A percentile compares a stretch with the other conserved stretches of the same genome.
These are phyloP conservation scores for Friedmanniomyces simplex DNA, from an alignment of 495 filamentous ascomycete species.

Conservation along the genomic window DNA sequence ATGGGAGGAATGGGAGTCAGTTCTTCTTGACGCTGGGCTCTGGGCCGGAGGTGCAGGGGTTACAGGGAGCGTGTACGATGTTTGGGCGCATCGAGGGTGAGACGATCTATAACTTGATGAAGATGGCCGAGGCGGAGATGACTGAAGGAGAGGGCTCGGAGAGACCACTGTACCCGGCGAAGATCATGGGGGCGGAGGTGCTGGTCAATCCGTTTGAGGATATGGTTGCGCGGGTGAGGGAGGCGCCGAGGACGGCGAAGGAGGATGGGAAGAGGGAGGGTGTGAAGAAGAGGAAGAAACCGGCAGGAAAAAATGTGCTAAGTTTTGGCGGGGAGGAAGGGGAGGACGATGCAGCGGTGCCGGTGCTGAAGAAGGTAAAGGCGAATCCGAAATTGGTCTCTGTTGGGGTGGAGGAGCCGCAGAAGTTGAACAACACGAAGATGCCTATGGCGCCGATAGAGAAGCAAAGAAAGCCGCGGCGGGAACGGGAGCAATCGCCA, in stretches of 20 bases:
- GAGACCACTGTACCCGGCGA: constrained; percentile 75
- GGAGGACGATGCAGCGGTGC: constrained; percentile 51
- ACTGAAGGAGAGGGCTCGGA: constrained; percentile 56
- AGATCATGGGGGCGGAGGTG: constrained; percentile 68
- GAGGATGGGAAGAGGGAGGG: constrained; percentile 36
- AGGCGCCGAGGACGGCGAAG: constrained; percentile 31
- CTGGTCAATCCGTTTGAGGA: constrained; percentile 84
- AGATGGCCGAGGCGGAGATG: constrained; percentile 80
- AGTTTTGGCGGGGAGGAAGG: constrained; percentile 87
- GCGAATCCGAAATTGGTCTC: constrained; percentile 79
- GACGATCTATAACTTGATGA: constrained; percentile 88
- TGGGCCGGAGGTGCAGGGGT: constrained; percentile 71
- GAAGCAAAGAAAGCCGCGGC: constrained; percentile 29
- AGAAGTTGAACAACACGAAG: constrained; percentile 17
- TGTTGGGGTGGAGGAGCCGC: constrained; percentile 36
- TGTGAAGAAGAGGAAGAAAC: constrained; percentile 70
- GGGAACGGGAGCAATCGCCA: constrained; percentile 14
- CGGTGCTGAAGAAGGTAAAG: constrained; percentile 72
- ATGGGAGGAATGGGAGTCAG: constrained; percentile 82
- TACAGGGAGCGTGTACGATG: constrained; percentile 38
- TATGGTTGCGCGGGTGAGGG: constrained; percentile 60
- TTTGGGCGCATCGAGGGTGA: constrained; percentile 90
- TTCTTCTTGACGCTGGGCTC: constrained; percentile 90
- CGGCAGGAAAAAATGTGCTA: constrained; percentile 66
- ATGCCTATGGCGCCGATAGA: constrained; percentile 23